These are phyloP conservation scores for Zoysia matrella DNA, from an alignment of 202 grass and related monocot species.

Conservation along the genomic window DNA sequence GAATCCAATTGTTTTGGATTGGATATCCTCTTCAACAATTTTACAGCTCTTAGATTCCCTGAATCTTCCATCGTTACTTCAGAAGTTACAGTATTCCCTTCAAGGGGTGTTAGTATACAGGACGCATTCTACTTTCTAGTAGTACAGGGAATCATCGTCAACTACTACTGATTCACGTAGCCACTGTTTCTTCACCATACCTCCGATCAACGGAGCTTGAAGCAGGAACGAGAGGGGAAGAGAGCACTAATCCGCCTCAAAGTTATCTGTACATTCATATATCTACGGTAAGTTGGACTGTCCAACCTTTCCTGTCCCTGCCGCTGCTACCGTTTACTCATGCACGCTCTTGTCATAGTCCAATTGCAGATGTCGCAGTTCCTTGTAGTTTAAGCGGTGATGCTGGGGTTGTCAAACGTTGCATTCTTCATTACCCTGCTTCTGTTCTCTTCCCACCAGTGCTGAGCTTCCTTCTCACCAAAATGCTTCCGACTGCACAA, in stretches of 20 bases:
- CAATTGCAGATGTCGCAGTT: neutral
- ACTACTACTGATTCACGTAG: neutral
- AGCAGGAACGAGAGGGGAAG: neutral
- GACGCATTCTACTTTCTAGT: constrained; percentile 16
- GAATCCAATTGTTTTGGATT: neutral
- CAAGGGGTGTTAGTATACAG: neutral
- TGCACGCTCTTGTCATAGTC: neutral
- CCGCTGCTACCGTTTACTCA: no score
- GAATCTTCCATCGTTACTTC: neutral
- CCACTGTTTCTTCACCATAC: constrained; percentile 9
- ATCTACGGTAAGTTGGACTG: constrained; percentile 30
- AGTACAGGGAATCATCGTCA: neutral
- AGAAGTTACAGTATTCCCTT: neutral
- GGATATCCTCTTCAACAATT: neutral
- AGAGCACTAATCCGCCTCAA: neutral
- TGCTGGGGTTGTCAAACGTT: constrained; percentile 30
- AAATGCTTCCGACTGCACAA: constrained; percentile 84
- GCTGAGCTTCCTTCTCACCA: constrained; percentile 72
- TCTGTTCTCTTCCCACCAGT: constrained; percentile 85
- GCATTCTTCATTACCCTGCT: constrained; percentile 55
- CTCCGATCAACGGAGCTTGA: neutral
- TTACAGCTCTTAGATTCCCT: neutral
- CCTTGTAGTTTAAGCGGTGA: neutral
- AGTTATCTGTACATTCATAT: constrained; percentile 32
- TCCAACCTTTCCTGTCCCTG: no score